Evolutionary conservation across 2,329 filamentous ascomycete genomes (phyloP), one percentile per base, ranked within the genome.

Genomic region (Cercospora nicotianae): DNA sequence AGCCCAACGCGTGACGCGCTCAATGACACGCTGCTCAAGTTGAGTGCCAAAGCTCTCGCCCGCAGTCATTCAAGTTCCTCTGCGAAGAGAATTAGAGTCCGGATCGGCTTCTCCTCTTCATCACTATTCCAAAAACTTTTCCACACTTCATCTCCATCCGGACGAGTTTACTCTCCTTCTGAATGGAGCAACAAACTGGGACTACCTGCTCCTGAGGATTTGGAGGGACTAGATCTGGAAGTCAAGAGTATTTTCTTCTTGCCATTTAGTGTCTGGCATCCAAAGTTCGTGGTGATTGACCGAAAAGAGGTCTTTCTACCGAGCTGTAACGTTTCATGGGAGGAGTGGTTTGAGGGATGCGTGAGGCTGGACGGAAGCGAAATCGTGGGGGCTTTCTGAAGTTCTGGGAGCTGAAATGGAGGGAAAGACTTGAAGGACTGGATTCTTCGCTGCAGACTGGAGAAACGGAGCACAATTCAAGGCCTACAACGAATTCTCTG

Each of bases 261-360:
- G 2, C 92, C 92, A 0, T 89, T 95, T 68, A 92, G 91, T 74
- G 90, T 96, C n/a, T 91, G 95, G 88, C 92, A 96, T 76, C 90
- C 92, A 0, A 96, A 96, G 75, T 94, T 92, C 72, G 83, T 94
- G 42, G 83, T 95, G 13, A 79, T 94, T 1, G 92, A 96, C 76
- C 85, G 89, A 0, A 78, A 82, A 33, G 83, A 80, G 2, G 90
- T 90, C 0, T 89, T 90, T 73, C 78, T 95, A 9, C 92, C 92
- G 0, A 93, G 90, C 73, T 94, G 91, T 78, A 96, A 96, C 73
- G 87, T 96, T 4, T 93, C 90, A 75, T 95, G 91, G 91, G 92
- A 95, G 78, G 80, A 87, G n/a, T 96, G 92, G 92, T 89, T 94
- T 28, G 92, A 96, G 77, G 91, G 90, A 0, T 92, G 89, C 65